Evolutionary conservation across 179 eudicot species (phyloP).

Genomic region (Amaranthus tricolor): DNA sequence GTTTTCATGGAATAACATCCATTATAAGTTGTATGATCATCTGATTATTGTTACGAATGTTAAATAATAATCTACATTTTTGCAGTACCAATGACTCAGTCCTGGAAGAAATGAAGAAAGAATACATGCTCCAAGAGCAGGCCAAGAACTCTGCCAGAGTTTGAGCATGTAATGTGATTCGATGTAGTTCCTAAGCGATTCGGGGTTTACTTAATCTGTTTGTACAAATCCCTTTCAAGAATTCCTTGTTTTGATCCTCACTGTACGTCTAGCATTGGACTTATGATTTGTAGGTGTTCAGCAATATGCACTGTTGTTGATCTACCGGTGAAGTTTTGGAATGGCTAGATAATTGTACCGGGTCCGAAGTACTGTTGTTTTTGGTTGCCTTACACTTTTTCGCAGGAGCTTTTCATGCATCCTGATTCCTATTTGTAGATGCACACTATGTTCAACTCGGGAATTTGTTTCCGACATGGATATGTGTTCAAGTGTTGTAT

Average conservation of each 20-base stretch:
- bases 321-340: slow-evolving; percentile 5
- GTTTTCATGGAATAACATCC: no score
- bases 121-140: slow-evolving; percentile 59
- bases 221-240: slow-evolving; percentile 1
- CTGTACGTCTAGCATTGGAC: slow-evolving; percentile 6
- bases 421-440: no score
- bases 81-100: slow-evolving; percentile 82
- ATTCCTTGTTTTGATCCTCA: not conserved
- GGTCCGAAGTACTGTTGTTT: not conserved
- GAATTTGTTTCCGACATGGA: no score
- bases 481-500: no score
- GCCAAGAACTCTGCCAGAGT: slow-evolving; percentile 40
- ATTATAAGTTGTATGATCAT: no score
- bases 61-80: slow-evolving; percentile 13
- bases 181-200: not conserved
- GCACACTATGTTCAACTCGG: no score
- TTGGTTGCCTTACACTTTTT: not conserved
- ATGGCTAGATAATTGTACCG: not conserved
- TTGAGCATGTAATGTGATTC: slow-evolving; percentile 1
- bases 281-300: slow-evolving; percentile 3
- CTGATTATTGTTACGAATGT: not conserved
- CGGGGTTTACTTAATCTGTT: not conserved
- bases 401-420: not conserved
- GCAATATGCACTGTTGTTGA: not conserved
- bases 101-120: slow-evolving; percentile 82